Evolutionary conservation across 257 asterid species (phyloP).

Genomic region (Solanum ahanhuiri): DNA sequence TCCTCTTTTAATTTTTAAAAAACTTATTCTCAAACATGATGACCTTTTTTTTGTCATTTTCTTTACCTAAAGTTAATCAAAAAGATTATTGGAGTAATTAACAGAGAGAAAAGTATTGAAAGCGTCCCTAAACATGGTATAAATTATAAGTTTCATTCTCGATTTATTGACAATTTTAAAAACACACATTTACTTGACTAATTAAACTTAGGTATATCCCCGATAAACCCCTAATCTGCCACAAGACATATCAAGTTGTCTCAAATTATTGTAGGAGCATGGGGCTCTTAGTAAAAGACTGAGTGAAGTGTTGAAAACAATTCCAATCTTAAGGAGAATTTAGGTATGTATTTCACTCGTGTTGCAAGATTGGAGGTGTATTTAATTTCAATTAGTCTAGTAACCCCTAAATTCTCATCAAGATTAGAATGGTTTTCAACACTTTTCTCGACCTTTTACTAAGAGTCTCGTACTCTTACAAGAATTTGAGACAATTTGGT

Average conservation of each 20-base stretch:
- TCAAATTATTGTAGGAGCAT: not conserved
- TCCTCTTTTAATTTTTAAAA: not conserved
- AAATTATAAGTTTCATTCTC: too few species aligned
- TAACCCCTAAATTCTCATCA: too few species aligned
- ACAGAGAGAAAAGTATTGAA: not conserved
- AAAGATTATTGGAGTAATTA: not conserved
- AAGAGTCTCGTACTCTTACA: not conserved
- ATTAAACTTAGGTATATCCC: not conserved
- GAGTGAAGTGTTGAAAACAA: not conserved
- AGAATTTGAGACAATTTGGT: too few species aligned
- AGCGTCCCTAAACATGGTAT: fast-evolving
- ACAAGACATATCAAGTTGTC: not conserved
- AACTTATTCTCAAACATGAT: not conserved
- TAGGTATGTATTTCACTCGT: not conserved
- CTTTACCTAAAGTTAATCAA: not conserved
- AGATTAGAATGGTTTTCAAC: not conserved
- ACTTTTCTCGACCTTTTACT: not conserved
- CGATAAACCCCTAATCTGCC: too few species aligned
- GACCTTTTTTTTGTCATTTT: not conserved
- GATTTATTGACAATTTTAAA: too few species aligned
- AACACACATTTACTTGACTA: too few species aligned
- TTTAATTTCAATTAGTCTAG: not conserved
- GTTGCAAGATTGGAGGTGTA: not conserved
- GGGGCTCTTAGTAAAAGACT: too few species aligned
- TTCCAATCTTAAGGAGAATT: too few species aligned